Evolutionary conservation across 1,284 basidiomycete genomes (phyloP).

Genomic region (Irpex sp.): DNA sequence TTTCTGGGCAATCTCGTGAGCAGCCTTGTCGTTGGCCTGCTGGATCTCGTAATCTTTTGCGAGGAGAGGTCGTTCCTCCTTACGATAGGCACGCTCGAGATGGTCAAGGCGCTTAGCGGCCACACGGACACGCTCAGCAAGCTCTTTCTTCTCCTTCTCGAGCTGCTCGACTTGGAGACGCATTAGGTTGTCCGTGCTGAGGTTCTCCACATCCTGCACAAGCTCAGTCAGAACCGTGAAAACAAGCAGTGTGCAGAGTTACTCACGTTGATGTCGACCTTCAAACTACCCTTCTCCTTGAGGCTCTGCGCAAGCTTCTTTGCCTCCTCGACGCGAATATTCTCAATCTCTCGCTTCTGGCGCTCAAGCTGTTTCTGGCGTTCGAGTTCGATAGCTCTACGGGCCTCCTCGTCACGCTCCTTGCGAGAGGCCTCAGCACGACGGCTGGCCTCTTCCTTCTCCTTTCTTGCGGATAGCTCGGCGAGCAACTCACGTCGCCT

Average conservation of each 20-base stretch:
- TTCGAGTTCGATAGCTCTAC: constrained; percentile 65
- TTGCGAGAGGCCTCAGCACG: constrained; percentile 70
- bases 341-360: constrained; percentile 81
- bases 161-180: constrained; percentile 91
- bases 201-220: constrained; percentile 71
- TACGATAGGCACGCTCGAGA: constrained; percentile 92
- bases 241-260: constrained; percentile 1
- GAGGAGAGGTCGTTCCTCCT: constrained; percentile 89
- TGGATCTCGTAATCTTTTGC: constrained; percentile 87
- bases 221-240: neutral
- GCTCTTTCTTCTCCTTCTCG: constrained; percentile 95
- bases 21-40: constrained; percentile 71
- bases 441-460: constrained; percentile 86
- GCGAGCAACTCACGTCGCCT: constrained; percentile 86
- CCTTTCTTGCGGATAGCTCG: constrained; percentile 83
- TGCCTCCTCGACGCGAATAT: constrained; percentile 81
- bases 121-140: constrained; percentile 81
- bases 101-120: constrained; percentile 93
- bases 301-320: constrained; percentile 88
- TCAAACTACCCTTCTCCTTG: constrained; percentile 82
- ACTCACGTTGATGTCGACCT: constrained; percentile 79
- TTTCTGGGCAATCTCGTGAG: constrained; percentile 66
- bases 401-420: constrained; percentile 75
- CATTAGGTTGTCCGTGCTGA: constrained; percentile 89
- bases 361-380: constrained; percentile 76